phyloP scores from a whole-genome alignment of 768 basidiomycete genomes.

The Macrocybe gigantea region DNA sequence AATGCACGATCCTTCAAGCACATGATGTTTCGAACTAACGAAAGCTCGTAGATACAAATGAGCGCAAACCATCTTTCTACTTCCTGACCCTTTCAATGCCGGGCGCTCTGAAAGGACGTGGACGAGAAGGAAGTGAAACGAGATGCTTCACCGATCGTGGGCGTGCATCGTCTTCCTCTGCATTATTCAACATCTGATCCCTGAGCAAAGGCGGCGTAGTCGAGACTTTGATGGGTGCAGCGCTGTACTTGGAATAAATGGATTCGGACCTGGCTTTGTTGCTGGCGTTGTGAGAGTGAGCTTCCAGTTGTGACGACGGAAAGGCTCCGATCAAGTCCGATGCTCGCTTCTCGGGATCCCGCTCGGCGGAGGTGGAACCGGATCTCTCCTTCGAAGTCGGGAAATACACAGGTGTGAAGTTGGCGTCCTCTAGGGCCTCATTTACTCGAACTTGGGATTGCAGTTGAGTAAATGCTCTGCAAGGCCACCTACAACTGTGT shows the following conservation, averaged over 20 bases:
- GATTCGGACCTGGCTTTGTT: conserved; percentile 8
- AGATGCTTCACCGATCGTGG: too few species aligned
- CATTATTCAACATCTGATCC: background rate
- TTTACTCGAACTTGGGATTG: conserved; percentile 28
- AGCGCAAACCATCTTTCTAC: too few species aligned
- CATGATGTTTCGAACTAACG: too few species aligned
- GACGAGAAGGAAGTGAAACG: too few species aligned
- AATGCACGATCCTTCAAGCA: too few species aligned
- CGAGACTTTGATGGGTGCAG: conserved; percentile 9
- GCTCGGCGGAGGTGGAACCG: conserved; percentile 5
- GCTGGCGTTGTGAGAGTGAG: background rate
- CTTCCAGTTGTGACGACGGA: background rate
- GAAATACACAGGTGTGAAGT: conserved; percentile 39
- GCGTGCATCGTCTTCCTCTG: too few species aligned
- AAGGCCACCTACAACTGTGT: background rate
- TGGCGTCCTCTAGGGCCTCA: conserved; percentile 32
- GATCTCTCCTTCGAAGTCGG: conserved; percentile 19
- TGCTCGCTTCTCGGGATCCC: conserved; percentile 4
- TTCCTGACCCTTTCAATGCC: too few species aligned
- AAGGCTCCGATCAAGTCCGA: background rate
- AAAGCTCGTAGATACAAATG: too few species aligned
- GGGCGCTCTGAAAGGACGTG: too few species aligned
- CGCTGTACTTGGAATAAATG: conserved; percentile 8
- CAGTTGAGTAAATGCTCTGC: background rate
- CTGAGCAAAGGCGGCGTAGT: conserved; percentile 10